Evolutionary conservation across 2,329 filamentous ascomycete genomes (phyloP).

Genomic region (Gaeumannomyces sp.): DNA sequence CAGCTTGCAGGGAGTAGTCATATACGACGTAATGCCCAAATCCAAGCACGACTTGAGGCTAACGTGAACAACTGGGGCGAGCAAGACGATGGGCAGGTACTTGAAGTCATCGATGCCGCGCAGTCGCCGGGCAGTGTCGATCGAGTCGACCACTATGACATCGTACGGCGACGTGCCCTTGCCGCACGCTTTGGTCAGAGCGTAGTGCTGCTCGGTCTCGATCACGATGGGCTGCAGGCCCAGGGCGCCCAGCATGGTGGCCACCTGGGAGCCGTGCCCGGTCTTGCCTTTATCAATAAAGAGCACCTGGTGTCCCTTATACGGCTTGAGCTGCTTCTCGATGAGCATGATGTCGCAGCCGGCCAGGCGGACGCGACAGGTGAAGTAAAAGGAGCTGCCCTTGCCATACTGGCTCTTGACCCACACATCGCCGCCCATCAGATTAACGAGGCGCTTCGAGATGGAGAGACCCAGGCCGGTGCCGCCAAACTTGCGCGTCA

Average conservation of each 20-base stretch:
- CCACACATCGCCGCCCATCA: conserved; percentile 97
- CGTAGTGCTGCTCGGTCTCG: conserved; percentile 65
- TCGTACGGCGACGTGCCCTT: conserved; percentile 66
- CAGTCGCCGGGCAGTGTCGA: conserved; percentile 79
- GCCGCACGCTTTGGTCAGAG: conserved; percentile 44
- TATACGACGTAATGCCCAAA: conserved; percentile 95
- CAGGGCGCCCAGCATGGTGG: conserved; percentile 69
- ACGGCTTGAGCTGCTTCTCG: conserved; percentile 79
- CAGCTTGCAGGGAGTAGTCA: conserved; percentile 91
- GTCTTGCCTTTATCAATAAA: conserved; percentile 92
- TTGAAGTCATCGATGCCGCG: conserved; percentile 92
- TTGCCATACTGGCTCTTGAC: conserved; percentile 87
- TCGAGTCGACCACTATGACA: conserved; percentile 91
- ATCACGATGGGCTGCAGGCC: conserved; percentile 79
- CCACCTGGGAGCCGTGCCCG: conserved; percentile 68
- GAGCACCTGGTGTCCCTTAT: conserved; percentile 84
- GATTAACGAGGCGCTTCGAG: conserved; percentile 86
- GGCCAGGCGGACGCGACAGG: conserved; percentile 81
- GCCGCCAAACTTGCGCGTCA: conserved; percentile 91
- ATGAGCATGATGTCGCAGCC: conserved; percentile 72
- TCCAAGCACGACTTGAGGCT: conserved; percentile 91
- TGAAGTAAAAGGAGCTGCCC: conserved; percentile 95
- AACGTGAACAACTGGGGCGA: conserved; percentile 84
- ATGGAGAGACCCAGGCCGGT: conserved; percentile 92
- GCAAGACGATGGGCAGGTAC: conserved; percentile 89